These are phyloP conservation scores for Laburnicola sp. DNA, from an alignment of 2,329 filamentous ascomycete species.

Conservation along the genomic window DNA sequence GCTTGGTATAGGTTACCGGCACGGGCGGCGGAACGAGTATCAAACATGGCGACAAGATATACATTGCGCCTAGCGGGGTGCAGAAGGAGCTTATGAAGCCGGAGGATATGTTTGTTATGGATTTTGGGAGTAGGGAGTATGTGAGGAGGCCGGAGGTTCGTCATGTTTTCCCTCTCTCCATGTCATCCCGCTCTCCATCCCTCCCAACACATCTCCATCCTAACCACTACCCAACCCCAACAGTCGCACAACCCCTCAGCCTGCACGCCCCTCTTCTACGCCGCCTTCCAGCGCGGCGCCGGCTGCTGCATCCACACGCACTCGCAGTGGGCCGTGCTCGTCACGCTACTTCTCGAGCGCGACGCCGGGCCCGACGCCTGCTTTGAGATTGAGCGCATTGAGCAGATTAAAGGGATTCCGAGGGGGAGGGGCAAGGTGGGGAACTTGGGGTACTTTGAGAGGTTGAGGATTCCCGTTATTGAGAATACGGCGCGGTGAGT, in stretches of 20 bases:
- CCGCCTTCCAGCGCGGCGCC: constrained; percentile 85
- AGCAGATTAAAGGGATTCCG: constrained; percentile 90
- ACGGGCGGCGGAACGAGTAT: constrained; percentile 83
- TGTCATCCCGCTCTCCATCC: constrained; percentile 48
- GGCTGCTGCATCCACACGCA: constrained; percentile 98
- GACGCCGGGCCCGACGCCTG: constrained; percentile 57
- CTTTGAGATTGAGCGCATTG: constrained; percentile 96
- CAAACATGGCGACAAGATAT: constrained; percentile 78
- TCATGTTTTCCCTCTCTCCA: constrained; percentile 45
- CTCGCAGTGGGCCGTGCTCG: constrained; percentile 96
- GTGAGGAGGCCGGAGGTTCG: constrained; percentile 52
- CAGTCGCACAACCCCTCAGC: constrained; percentile 93
- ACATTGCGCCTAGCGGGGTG: constrained; percentile 92
- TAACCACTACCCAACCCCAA: too few relatives aligned
- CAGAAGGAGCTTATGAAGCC: constrained; percentile 96
- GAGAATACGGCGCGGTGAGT: constrained; percentile 84
- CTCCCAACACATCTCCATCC: constrained; percentile 57
- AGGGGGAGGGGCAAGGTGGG: constrained; percentile 74
- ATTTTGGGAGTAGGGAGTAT: constrained; percentile 69
- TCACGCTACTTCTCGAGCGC: constrained; percentile 85
- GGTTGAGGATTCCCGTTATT: constrained; percentile 88
- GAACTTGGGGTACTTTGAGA: constrained; percentile 91
- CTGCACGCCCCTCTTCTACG: constrained; percentile 95
- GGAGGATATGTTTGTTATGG: constrained; percentile 91
- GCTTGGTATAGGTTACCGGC: constrained; percentile 75